These are phyloP conservation scores for Amylostereum areolatum DNA, from an alignment of 1,284 basidiomycete species.

Conservation along the genomic window DNA sequence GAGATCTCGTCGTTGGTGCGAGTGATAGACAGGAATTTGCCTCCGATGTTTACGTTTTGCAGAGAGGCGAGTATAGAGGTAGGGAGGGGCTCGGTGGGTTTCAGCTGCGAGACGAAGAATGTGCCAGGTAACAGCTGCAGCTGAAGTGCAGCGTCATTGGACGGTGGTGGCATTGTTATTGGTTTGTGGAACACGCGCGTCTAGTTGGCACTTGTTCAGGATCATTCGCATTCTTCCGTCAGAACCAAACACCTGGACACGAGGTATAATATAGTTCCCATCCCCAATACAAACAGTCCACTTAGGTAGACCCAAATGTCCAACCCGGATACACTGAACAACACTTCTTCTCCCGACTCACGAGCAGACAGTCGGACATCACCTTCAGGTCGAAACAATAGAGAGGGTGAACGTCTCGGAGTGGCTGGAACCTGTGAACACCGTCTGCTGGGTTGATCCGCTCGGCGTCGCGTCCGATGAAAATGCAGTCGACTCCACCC, in stretches of 20 bases:
- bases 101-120: conserved; percentile 55
- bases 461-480: conserved; percentile 48
- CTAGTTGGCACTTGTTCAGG: no score
- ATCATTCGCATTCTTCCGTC: no score
- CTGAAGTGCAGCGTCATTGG: conserved; percentile 31
- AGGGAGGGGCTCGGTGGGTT: conserved; percentile 22
- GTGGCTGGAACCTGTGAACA: conserved; percentile 43
- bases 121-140: conserved; percentile 45
- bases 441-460: conserved; percentile 42
- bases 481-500: conserved; percentile 44
- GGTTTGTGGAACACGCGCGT: neutral
- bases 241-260: no score
- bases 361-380: no score
- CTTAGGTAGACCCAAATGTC: no score
- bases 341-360: no score
- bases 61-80: conserved; percentile 10
- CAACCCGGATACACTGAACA: no score
- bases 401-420: conserved; percentile 37
- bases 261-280: no score
- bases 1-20: conserved; percentile 57
- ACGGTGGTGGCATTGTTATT: neutral
- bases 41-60: neutral
- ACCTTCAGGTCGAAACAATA: conserved; percentile 25
- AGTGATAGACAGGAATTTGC: conserved; percentile 51
- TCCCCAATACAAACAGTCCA: no score